Conservation (phyloP, 2,329 filamentous ascomycete genomes). For the Ophiostoma australiae region DNA sequence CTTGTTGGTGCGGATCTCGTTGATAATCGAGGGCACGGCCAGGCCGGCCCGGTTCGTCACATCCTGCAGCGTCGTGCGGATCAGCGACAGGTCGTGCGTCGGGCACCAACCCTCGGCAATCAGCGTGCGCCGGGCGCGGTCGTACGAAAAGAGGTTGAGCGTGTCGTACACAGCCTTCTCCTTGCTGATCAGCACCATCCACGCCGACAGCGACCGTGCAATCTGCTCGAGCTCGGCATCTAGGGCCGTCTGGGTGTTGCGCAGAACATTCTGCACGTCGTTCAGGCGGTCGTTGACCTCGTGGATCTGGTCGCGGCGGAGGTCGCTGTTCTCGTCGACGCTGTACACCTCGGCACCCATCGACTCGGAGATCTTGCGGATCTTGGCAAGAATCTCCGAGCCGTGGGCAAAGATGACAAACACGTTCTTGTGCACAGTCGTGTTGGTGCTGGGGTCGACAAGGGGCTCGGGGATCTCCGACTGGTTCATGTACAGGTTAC, state of each 20-base stretch:
- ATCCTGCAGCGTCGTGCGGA: constrained; percentile 90
- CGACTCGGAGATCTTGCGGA: constrained; percentile 97
- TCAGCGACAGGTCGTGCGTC: constrained; percentile 79
- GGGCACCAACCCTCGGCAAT: constrained; percentile 98
- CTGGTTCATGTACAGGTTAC: constrained; percentile 99
- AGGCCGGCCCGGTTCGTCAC: constrained; percentile 94
- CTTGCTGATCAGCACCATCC: constrained; percentile 97
- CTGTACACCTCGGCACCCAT: constrained; percentile 93
- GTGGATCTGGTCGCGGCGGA: constrained; percentile 91
- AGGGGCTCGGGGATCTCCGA: constrained; percentile 94
- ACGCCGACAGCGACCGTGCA: constrained; percentile 83
- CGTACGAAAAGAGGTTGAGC: constrained; percentile 93
- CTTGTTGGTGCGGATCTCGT: constrained; percentile 95
- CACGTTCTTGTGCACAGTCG: constrained; percentile 91
- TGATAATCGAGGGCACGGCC: constrained; percentile 97
- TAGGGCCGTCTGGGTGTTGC: constrained; percentile 91
- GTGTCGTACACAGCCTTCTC: constrained; percentile 97
- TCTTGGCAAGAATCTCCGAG: constrained; percentile 97
- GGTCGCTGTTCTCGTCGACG: constrained; percentile 94
- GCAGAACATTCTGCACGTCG: constrained; percentile 86
- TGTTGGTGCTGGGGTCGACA: constrained; percentile 86
- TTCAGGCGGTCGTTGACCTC: constrained; percentile 92
- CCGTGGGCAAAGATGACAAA: constrained; percentile 99
- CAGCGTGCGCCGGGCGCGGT: constrained; percentile 88
- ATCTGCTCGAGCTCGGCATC: constrained; percentile 92